phyloP scores from a whole-genome alignment of 2,329 filamentous ascomycete species.

The Coniochaeta prunicola region DNA sequence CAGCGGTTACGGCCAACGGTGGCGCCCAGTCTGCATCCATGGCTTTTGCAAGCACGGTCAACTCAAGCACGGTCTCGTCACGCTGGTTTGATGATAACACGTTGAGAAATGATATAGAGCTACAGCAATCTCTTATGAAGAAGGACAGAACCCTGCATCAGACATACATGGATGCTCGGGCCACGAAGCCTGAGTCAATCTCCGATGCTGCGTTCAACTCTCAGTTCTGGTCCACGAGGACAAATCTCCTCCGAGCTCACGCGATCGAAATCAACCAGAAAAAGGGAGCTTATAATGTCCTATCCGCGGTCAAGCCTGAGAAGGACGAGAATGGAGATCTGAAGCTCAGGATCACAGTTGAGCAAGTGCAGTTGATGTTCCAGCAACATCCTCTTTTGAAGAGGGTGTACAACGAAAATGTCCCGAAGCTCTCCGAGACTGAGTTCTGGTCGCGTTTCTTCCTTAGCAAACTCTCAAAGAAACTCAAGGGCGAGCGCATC shows the following conservation, averaged over 20 bases:
- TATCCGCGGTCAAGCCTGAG: conserved; percentile 80
- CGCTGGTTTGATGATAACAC: conserved; percentile 75
- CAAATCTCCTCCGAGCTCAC: conserved; percentile 80
- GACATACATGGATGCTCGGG: conserved; percentile 79
- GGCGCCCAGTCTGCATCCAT: conserved; percentile 53
- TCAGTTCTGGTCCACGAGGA: conserved; percentile 90
- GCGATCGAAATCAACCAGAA: conserved; percentile 83
- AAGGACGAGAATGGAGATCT: conserved; percentile 61
- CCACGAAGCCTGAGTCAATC: conserved; percentile 78
- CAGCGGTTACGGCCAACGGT: conserved; percentile 18
- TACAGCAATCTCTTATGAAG: conserved; percentile 85
- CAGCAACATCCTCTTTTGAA: conserved; percentile 87
- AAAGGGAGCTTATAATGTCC: conserved; percentile 85
- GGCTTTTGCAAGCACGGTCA: conserved; percentile 67
- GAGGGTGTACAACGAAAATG: conserved; percentile 86
- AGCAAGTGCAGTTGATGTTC: conserved; percentile 91
- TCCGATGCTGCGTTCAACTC: conserved; percentile 74
- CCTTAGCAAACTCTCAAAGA: conserved; percentile 81
- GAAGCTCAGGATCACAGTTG: conserved; percentile 78
- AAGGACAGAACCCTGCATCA: conserved; percentile 68
- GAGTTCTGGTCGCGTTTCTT: conserved; percentile 96
- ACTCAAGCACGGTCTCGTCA: conserved; percentile 45
- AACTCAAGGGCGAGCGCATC: conserved; percentile 82
- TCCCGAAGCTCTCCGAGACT: conserved; percentile 69
- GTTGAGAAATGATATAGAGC: conserved; percentile 68